Evolutionary conservation across 345 rosid species (phyloP), one percentile per base, ranked within the genome.

Genomic region (Acer campestre): DNA sequence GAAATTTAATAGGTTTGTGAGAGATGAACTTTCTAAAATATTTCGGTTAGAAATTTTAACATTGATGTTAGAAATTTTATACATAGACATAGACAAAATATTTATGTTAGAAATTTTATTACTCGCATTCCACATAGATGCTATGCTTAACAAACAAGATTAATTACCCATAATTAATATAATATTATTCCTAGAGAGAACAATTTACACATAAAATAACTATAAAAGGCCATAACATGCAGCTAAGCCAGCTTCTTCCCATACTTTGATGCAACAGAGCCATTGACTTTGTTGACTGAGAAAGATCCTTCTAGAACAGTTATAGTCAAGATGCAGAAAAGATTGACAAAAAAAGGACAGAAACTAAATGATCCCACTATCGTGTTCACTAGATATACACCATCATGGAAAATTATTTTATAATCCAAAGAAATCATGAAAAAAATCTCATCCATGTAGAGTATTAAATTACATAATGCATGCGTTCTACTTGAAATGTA

Each of bases 1-100:
- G 73, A 73, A 72, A 68, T 46, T 68, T 23, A 70, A 62, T 51
- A 25, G n/a, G 20, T 78, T 68, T 31, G 53, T 55, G 22, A 55
- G 66, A 17, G 35, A 74, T 18, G 16, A 51, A 27, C 25, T 56
- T 49, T 4, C 7, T 55, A 8, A 48, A 74, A 62, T 78, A 70
- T 49, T 25, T 14, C 7, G 2, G 62, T 9, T 25, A 13, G 20
- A 35, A 35, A 35, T 35, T 35, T 35, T 35, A 35, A 22, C 44
- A 25, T 10, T 13, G 9, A 51, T 25, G 62, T 9, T 25, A 13
- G 20, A 35, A 35, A 35, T 35, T 35, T 35, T 35, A 35, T 31
- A 31, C 5, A 31, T 31, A 31, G 35, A 31, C 35, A 31, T 31
- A 31, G 35, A 31, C 35, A 31, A 31, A 7, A 27, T 9, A 70